Evolutionary conservation across 179 eudicot species (phyloP), one percentile per base, ranked within the genome.

Genomic region (Patellifolia procumbens): DNA sequence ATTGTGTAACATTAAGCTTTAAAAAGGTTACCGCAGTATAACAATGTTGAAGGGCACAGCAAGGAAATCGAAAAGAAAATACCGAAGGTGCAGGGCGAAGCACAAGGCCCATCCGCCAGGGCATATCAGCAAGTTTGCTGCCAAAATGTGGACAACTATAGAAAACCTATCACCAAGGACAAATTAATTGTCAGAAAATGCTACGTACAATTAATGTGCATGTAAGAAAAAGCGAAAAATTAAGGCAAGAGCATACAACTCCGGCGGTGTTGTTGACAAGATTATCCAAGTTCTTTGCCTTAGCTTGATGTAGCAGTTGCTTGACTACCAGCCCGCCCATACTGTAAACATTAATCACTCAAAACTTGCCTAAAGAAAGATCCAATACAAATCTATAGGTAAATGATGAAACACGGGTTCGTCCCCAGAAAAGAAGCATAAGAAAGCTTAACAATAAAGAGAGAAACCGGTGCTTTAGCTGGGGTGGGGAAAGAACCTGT

Each of bases 301-400:
- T 91, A 37, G 99, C 99, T 85, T 96, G 97, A 85, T 93, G 53
- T 48, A 96, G 78, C 87, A 96, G 91, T 87, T 96, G 97, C 88
- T 96, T 96, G 74, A 96, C 99, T 83, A 96, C 98, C 83, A 96
- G 88, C 73, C 99, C 99, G 37, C 99, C 99, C 98, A 96, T 88
- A 86, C 99, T 96, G 96, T 85, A 85, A 80, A 70, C 37, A 72
- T 75, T 12, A 52, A 59, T 43, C 26, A 65, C 29, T 34, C 17
- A 49, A 64, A 74, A 62, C 43, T 74, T 29, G 46, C 64, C 65
- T 35, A 69, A 72, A 67, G 52, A 62, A 42, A 68, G 31, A 13
- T 60, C 55, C 45, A 52, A 66, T 39, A n/a, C n/a, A n/a, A n/a
- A n/a, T n/a, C n/a, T 39, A 39, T 4, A 39, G 5, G 43, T 12